Conservation (phyloP, 371 early-diverging fungal species). For the Mucor lusitanicus region DNA sequence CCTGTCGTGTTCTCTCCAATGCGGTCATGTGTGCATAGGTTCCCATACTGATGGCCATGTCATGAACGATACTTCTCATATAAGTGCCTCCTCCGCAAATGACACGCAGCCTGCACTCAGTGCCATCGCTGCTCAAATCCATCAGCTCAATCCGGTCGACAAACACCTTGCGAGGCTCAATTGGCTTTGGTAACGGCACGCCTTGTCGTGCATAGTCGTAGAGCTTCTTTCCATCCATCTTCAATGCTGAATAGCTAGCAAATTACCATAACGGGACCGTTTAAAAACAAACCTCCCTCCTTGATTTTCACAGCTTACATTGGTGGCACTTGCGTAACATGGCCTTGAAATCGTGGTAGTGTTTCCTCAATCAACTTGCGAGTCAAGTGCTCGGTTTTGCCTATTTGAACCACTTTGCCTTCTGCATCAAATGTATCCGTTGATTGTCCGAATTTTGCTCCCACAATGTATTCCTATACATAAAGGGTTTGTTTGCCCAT, state of each 20-base stretch:
- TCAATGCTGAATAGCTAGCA: constrained; percentile 49
- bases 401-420: constrained; percentile 33
- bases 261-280: constrained; percentile 1
- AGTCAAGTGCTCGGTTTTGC: constrained; percentile 33
- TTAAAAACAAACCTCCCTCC: constrained; percentile 4
- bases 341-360: constrained; percentile 37
- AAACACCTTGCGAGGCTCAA: constrained; percentile 32
- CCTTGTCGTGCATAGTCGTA: constrained; percentile 55
- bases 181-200: constrained; percentile 31
- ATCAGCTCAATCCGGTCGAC: constrained; percentile 32
- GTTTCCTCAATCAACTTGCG: constrained; percentile 18
- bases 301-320: constrained; percentile 32
- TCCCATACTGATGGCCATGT: constrained; percentile 40
- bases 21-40: constrained; percentile 49
- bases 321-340: constrained; percentile 50
- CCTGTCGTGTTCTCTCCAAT: constrained; percentile 46
- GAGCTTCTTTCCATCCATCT: constrained; percentile 48
- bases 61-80: constrained; percentile 53
- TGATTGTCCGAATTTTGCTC: constrained; percentile 40
- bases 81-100: constrained; percentile 53
- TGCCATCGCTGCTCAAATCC: constrained; percentile 12
- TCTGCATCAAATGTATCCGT: constrained; percentile 54
- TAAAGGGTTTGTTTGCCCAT: background rate
- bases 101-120: constrained; percentile 24
- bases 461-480: constrained; percentile 44